Conservation (phyloP, 2,329 filamentous ascomycete genomes). For the Trichocomaceae sp. region DNA sequence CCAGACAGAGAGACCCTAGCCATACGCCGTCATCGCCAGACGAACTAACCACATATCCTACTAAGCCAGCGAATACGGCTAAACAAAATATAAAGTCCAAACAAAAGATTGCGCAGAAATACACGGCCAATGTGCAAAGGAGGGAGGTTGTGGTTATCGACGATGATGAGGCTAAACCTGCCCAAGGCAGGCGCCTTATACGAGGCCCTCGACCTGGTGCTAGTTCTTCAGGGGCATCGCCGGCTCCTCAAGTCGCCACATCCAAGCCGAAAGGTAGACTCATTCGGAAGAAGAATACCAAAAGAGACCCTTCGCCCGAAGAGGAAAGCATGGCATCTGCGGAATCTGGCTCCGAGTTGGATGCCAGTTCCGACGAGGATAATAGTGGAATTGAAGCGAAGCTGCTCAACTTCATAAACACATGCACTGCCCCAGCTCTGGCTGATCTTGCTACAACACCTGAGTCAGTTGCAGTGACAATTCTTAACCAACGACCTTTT, state of each 20-base stretch:
- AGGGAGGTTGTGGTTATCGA: slow-evolving; percentile 2
- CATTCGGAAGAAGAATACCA: slow-evolving; percentile 43
- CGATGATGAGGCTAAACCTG: slow-evolving; percentile 22
- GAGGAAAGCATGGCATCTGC: slow-evolving; percentile 41
- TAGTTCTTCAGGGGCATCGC: slow-evolving; percentile 14
- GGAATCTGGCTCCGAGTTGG: slow-evolving; percentile 38
- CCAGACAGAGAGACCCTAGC: slow-evolving; percentile 30
- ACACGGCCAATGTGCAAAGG: slow-evolving; percentile 8
- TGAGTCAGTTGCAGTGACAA: slow-evolving; percentile 59
- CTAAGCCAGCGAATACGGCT: neutral
- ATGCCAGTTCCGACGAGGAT: slow-evolving; percentile 33
- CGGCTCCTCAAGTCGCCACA: slow-evolving; percentile 21
- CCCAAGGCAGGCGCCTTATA: slow-evolving; percentile 27
- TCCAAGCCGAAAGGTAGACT: slow-evolving; percentile 36
- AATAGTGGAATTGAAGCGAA: slow-evolving; percentile 44
- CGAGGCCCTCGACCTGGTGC: slow-evolving; percentile 30
- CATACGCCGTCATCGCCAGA: slow-evolving; percentile 8
- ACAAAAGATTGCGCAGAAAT: slow-evolving; percentile 55
- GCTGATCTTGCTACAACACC: slow-evolving; percentile 74
- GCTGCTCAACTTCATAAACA: slow-evolving; percentile 77
- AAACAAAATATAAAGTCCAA: slow-evolving; percentile 13
- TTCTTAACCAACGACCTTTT: slow-evolving; percentile 73
- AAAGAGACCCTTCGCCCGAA: slow-evolving; percentile 30
- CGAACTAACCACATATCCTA: slow-evolving; percentile 3
- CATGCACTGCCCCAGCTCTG: slow-evolving; percentile 66